Evolutionary conservation across 108 stramenopile species (phyloP).

Genomic region (Seminavis robusta): DNA sequence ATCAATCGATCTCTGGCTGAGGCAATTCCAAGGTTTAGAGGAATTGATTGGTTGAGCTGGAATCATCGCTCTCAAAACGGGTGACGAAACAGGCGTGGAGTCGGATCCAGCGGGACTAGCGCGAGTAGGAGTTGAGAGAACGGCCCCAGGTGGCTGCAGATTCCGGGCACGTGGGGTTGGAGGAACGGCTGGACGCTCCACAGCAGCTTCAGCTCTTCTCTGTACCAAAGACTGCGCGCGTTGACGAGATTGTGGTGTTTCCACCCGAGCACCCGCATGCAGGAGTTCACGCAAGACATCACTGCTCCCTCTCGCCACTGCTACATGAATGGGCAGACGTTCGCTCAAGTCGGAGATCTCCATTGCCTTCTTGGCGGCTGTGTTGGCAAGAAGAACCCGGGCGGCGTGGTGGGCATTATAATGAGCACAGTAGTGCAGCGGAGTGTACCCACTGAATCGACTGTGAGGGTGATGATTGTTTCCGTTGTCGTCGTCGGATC

Average conservation of each 20-base stretch:
- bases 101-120: neutral
- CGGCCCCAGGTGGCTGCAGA: slow-evolving; percentile 1
- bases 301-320: slow-evolving; percentile 78
- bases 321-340: slow-evolving; percentile 81
- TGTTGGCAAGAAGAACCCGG: slow-evolving; percentile 48
- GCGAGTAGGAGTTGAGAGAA: no score
- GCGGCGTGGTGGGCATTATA: slow-evolving; percentile 79
- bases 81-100: slow-evolving; percentile 73
- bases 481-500: slow-evolving; percentile 7
- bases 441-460: slow-evolving; percentile 83
- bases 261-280: slow-evolving; percentile 73
- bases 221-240: neutral
- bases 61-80: slow-evolving; percentile 73
- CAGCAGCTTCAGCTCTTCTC: neutral
- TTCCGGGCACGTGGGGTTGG: neutral
- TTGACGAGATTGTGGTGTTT: slow-evolving; percentile 31
- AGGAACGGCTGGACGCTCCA: neutral
- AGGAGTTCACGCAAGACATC: slow-evolving; percentile 75
- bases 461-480: slow-evolving; percentile 51
- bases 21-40: slow-evolving; percentile 88
- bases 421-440: slow-evolving; percentile 85
- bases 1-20: slow-evolving; percentile 78
- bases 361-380: slow-evolving; percentile 41
- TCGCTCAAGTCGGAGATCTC: slow-evolving; percentile 81
- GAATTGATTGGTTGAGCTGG: slow-evolving; percentile 75